A percentile compares a stretch with the other conserved stretches of the same genome.
Conservation (phyloP, 805 yeast species). For the Tetrapisispora fleetii region DNA sequence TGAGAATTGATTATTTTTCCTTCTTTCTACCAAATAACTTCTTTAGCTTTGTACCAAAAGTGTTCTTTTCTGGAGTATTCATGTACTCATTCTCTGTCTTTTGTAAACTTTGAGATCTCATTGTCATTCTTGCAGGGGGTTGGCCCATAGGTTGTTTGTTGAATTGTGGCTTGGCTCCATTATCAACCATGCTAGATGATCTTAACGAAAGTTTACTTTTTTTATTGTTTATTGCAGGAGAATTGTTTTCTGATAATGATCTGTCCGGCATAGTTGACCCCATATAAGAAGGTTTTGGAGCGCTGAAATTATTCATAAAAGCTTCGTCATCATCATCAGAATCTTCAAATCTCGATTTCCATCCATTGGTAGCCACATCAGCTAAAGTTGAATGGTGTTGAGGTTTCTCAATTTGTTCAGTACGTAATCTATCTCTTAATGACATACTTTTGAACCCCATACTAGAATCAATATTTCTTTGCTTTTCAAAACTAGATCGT, state of each 20-base stretch:
- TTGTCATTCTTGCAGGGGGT: not conserved
- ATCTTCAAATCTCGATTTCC: slow-evolving; percentile 47
- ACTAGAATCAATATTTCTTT: slow-evolving; percentile 23
- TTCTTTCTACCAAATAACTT: slow-evolving; percentile 34
- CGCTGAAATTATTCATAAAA: not conserved
- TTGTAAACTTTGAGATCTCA: not conserved
- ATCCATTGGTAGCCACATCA: slow-evolving; percentile 7
- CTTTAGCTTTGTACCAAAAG: slow-evolving; percentile 32
- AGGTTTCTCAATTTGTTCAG: slow-evolving; percentile 9
- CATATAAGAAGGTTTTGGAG: not conserved
- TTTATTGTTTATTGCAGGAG: slow-evolving; percentile 13
- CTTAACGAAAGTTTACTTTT: slow-evolving; percentile 17
- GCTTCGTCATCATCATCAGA: slow-evolving; percentile 51
- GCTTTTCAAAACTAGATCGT: slow-evolving; percentile 51
- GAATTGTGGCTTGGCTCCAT: not conserved
- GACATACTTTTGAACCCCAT: slow-evolving; percentile 33
- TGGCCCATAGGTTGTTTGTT: not conserved
- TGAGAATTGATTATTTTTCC: not conserved
- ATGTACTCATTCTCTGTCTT: slow-evolving; percentile 8
- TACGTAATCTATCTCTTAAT: slow-evolving; percentile 23
- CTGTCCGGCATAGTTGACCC: not conserved
- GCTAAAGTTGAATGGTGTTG: slow-evolving; percentile 12
- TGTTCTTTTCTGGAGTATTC: slow-evolving; percentile 17
- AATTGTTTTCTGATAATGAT: slow-evolving; percentile 7
- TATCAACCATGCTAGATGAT: slow-evolving; percentile 15